Percentiles rank a stretch among this genome's conserved stretches.
Conservation (phyloP, 2,329 filamentous ascomycete species). For the Phialocephala subalpina region DNA sequence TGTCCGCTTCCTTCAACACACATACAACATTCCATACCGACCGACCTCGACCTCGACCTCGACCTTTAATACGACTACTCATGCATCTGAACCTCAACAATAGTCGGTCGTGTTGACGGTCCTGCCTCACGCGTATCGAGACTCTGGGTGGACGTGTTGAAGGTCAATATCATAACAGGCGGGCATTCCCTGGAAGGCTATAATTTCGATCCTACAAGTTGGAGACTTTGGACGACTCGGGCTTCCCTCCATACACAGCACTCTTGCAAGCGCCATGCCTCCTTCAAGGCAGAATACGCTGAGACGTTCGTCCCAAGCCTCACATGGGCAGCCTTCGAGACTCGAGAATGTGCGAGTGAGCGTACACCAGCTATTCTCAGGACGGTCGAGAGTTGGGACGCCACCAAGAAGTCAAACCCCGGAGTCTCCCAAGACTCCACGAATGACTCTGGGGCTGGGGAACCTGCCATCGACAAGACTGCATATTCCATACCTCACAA, state of each 20-base stretch:
- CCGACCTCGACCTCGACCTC: constrained; percentile 21
- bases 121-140: constrained; percentile 23
- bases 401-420: constrained; percentile 28
- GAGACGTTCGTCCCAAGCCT: constrained; percentile 21
- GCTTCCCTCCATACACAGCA: constrained; percentile 20
- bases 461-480: constrained; percentile 52
- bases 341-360: constrained; percentile 36
- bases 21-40: constrained; percentile 7
- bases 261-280: constrained; percentile 34
- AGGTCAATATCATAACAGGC: constrained; percentile 31
- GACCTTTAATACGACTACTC: constrained; percentile 31
- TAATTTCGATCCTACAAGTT: constrained; percentile 22
- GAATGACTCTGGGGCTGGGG: constrained; percentile 48
- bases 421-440: constrained; percentile 57
- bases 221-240: constrained; percentile 23
- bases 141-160: constrained; percentile 33
- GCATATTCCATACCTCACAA: constrained; percentile 51
- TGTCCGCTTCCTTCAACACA: constrained; percentile 17
- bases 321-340: constrained; percentile 31
- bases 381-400: constrained; percentile 37
- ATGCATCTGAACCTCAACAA: constrained; percentile 36
- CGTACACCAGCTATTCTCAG: constrained; percentile 39
- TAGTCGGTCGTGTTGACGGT: constrained; percentile 39
- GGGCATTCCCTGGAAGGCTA: constrained; percentile 21
- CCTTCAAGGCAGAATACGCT: constrained; percentile 23